These are phyloP conservation scores for Barnettozyma hawaiiensis DNA, from an alignment of 1,139 yeast genomes.

Conservation along the genomic window DNA sequence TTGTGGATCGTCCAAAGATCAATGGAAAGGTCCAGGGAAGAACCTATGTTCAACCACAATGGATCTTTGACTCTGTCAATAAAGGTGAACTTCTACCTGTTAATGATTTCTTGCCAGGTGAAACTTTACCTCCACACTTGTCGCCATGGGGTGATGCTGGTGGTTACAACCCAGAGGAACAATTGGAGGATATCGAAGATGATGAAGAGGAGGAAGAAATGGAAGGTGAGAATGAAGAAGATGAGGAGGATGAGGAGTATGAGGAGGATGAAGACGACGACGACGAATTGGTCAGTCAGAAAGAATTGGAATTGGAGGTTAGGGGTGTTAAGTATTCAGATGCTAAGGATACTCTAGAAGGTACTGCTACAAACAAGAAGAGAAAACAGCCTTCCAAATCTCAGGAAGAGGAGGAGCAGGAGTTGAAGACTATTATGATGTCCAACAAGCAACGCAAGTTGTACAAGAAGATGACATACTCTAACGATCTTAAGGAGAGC, in stretches of 20 bases:
- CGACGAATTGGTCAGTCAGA: conserved; percentile 21
- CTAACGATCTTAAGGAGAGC: conserved; percentile 77
- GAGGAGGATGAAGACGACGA: conserved; percentile 30
- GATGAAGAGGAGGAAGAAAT: conserved; percentile 27
- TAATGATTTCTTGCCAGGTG: conserved; percentile 86
- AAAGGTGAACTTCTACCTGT: conserved; percentile 71
- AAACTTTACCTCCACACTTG: conserved; percentile 90
- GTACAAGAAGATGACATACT: conserved; percentile 93
- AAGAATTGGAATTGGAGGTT: conserved; percentile 84
- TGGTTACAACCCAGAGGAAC: conserved; percentile 65
- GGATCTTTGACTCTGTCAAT: conserved; percentile 92
- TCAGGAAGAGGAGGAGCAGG: conserved; percentile 73
- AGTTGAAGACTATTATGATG: conserved; percentile 93
- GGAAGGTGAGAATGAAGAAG: conserved; percentile 11
- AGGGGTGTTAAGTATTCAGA: conserved; percentile 77
- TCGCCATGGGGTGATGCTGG: conserved; percentile 99
- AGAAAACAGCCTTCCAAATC: conserved; percentile 35
- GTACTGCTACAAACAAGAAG: conserved; percentile 25
- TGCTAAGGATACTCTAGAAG: conserved; percentile 29
- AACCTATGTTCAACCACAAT: conserved; percentile 94
- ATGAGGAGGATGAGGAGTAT: conserved; percentile 14
- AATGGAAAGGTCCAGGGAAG: conserved; percentile 79
- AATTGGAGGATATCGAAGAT: conserved; percentile 12
- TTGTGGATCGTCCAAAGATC: conserved; percentile 85
- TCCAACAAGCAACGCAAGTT: conserved; percentile 91